Base-by-base conservation (phyloP, 2,329 filamentous ascomycete species). In the Davidsoniella eucalypti region DNA sequence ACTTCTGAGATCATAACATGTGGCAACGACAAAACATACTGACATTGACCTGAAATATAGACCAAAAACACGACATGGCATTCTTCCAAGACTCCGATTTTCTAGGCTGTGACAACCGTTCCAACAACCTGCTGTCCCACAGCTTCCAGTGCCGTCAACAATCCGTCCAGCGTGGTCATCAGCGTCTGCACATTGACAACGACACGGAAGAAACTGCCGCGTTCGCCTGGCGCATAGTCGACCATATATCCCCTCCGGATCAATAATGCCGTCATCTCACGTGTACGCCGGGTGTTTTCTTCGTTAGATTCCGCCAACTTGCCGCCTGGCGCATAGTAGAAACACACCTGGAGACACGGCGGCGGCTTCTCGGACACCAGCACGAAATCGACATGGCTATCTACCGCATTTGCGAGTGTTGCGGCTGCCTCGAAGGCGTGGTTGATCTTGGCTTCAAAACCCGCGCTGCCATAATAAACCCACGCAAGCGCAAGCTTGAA, bases 301-400 rank as follows among this genome's bases (percentile, higher is more conserved):
- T 79, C 76, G 1, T 55, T 55, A 16, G 39, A 44, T 6, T 44
- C 48, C 1, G 44, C 44, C 38, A 48, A 16, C 21, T 23, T 10
- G 7, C 44, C 52, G 1, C 68, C 68, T 0, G 76, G 76, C 0
- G 81, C 78, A 59, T 84, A 87, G 63, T 94, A 94, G 64, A 96
- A 96, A 69, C 90, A 95, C 18, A 96, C 84, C 66, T 96, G 92
- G 61, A 94, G 68, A 65, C 90, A 96, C 0, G 86, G 85, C 44
- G 88, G 81, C 23, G 87, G 84, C 58, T 84, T 81, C 51, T 76
- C 71, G 9, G 79, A 84, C 2, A 94, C 76, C 14, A 94, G 69
- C 16, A 75, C 67, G 57, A 96, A 83, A 57, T 84, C 69, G 0
- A 66, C 61, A 40, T 71, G 70, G 12, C 66, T 44, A 4, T 69